Base-by-base conservation (phyloP, 768 basidiomycete species). In the Mycena pura region DNA sequence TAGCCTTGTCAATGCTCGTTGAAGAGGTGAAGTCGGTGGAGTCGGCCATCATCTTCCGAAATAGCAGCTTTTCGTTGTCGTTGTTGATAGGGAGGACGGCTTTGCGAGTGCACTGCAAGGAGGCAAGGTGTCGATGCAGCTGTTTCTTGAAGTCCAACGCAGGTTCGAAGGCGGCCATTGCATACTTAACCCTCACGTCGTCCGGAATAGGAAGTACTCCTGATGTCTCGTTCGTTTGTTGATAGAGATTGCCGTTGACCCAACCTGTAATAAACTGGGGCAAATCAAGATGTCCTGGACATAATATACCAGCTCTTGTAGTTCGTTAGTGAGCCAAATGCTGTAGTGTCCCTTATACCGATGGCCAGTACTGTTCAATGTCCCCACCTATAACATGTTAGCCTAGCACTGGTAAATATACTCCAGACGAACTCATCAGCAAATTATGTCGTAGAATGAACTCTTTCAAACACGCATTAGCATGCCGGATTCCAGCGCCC, bases 281-380 rank as follows among this genome's bases (percentile, higher is more conserved):
- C 21, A 7, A 11, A 34, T 17, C 0, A 54, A 14, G 17, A 54
- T 21, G 13, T 44, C 31, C 10, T 36, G 40, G 11, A 52, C 10
- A 22, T 31, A 40, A 6, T 2, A 29, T 1, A 34, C 3, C 9
- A 48, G 17, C 27, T 61, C 60, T 21, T 61, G 60, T 21, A 61
- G 5, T 11, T 61, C 34, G 52, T 61, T 61, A 6, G 38, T 38
- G 2, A 61, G 17, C 60, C 60, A 61, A n/a, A 61, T 61, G 43
- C 34, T 38, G 29, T 61, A 36, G 19, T 61, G 60, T 5, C 60
- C 47, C 34, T 32, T n/a, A 28, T 22, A 61, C 5, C 34, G 15
- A 1, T 29, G 25, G 13, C 60, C 60, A 2, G 60, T 61, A 9
- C 17, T 27, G 24, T 56, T 56, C 19, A 27, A 46, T 13, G 32